Conservation (phyloP, 345 rosid genomes). For the Hibiscus mutabilis region DNA sequence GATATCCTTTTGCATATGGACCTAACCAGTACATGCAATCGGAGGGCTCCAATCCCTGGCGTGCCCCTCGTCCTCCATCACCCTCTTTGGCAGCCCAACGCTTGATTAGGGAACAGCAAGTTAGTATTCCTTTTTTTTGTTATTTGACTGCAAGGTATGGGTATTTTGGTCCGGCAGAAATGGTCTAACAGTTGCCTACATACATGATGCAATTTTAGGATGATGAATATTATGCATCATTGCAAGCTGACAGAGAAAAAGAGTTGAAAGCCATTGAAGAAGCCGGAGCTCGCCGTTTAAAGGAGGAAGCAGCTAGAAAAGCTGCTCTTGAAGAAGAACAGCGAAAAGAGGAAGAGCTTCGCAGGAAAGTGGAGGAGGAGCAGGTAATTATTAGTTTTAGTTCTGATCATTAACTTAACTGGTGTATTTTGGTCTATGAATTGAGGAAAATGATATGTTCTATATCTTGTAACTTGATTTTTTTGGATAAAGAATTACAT, state of each 20-base stretch:
- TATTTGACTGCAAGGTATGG: not conserved
- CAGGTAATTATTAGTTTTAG: conserved; percentile 45
- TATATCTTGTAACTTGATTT: not conserved
- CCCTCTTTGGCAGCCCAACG: conserved; percentile 95
- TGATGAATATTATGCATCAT: conserved; percentile 88
- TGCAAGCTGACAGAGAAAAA: conserved; percentile 96
- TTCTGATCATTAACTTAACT: not conserved
- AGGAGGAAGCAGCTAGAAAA: conserved; percentile 68
- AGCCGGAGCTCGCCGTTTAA: conserved; percentile 69
- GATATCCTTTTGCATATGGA: conserved; percentile 48
- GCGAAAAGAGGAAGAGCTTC: conserved; percentile 67
- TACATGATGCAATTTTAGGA: conserved; percentile 46
- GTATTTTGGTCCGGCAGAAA: not conserved
- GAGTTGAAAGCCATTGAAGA: conserved; percentile 76
- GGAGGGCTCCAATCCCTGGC: conserved; percentile 43
- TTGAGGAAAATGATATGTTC: not conserved
- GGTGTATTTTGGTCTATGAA: not conserved
- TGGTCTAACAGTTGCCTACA: conserved; percentile 6
- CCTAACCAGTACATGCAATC: conserved; percentile 57
- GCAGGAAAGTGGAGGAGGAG: conserved; percentile 70
- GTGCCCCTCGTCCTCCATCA: conserved; percentile 68
- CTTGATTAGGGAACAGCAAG: conserved; percentile 97
- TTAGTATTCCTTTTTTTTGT: conserved; percentile 19
- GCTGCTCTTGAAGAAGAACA: conserved; percentile 77
- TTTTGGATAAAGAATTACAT: not conserved